Evolutionary conservation across 345 rosid genomes (phyloP), one percentile per base, ranked within the genome.

Genomic region (Camelina hispida): DNA sequence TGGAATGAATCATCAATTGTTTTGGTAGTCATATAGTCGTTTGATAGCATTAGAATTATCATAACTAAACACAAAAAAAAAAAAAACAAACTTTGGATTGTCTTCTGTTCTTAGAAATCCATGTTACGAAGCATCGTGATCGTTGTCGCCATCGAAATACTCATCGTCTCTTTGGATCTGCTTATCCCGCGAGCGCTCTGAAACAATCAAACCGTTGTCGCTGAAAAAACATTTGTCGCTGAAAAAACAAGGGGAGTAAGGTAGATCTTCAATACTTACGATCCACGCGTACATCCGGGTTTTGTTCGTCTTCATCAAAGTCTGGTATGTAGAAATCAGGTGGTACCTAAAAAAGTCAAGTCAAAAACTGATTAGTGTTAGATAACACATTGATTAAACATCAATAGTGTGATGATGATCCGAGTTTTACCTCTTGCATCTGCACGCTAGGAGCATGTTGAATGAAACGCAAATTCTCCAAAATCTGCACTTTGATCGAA

Each of bases 391-490:
- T 56, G 34, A 23, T 11, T 1, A 66, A 64, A 47, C 43, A 48
- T 13, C 15, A 40, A 2, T 35, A 8, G 22, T 17, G n/a, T 2
- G 9, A 62, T 34, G 25, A 63, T 54, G 32, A 42, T 13, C 23
- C 2, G 4, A 17, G 66, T 85, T 79, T 72, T 72, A 89, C 99
- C 99, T 95, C 99, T 56, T 95, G 99, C 96, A 95, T 84, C 72
- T 95, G 97, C 52, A 90, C 97, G 71, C 96, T 82, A 0, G 99
- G 98, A 54, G 99, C 98, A 70, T 95, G 99, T 60, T 92, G 99
- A 68, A 95, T 92, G 83, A 77, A 71, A 4, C 97, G 89, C 50
- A 95, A 87, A 81, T 90, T 92, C 80, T 95, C 99, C 78, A 95
- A 64, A 64, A 95, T 93, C 84, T 95, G 98, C 69, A 81, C 80